These are phyloP conservation scores for Eruca vesicaria DNA, from an alignment of 441 rosid species.

Conservation along the genomic window DNA sequence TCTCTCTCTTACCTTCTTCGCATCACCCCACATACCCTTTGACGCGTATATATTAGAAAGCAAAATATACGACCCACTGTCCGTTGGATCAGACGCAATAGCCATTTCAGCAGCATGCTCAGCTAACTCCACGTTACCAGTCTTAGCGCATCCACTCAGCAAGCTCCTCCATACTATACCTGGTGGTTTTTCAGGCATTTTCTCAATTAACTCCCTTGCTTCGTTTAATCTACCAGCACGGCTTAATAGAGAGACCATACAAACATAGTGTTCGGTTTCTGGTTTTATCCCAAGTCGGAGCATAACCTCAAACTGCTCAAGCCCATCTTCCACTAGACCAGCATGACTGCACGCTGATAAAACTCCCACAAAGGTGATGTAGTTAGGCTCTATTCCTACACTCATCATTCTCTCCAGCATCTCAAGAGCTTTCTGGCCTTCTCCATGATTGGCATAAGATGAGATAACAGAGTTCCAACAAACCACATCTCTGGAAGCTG, in stretches of 20 bases:
- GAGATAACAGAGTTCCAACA: slow-evolving; percentile 79
- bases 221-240: slow-evolving; percentile 58
- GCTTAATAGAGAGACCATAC: slow-evolving; percentile 62
- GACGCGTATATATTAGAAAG: slow-evolving; percentile 65
- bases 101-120: slow-evolving; percentile 72
- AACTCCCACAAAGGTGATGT: slow-evolving; percentile 64
- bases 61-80: slow-evolving; percentile 61
- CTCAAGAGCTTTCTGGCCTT: slow-evolving; percentile 52
- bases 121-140: slow-evolving; percentile 54
- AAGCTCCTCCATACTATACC: slow-evolving; percentile 69
- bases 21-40: slow-evolving; percentile 74
- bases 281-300: slow-evolving; percentile 51
- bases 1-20: slow-evolving; percentile 55
- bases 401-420: slow-evolving; percentile 54
- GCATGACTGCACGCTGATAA: slow-evolving; percentile 80
- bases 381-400: slow-evolving; percentile 57
- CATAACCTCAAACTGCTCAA: slow-evolving; percentile 53
- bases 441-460: slow-evolving; percentile 65
- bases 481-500: slow-evolving; percentile 45
- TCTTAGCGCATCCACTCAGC: slow-evolving; percentile 52
- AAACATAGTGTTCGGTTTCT: slow-evolving; percentile 67
- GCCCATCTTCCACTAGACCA: slow-evolving; percentile 64
- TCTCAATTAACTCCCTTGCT: slow-evolving; percentile 62
- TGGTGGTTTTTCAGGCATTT: slow-evolving; percentile 49
- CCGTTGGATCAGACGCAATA: slow-evolving; percentile 51